phyloP scores from a whole-genome alignment of 768 basidiomycete genomes.

The Termitomyces sp. region DNA sequence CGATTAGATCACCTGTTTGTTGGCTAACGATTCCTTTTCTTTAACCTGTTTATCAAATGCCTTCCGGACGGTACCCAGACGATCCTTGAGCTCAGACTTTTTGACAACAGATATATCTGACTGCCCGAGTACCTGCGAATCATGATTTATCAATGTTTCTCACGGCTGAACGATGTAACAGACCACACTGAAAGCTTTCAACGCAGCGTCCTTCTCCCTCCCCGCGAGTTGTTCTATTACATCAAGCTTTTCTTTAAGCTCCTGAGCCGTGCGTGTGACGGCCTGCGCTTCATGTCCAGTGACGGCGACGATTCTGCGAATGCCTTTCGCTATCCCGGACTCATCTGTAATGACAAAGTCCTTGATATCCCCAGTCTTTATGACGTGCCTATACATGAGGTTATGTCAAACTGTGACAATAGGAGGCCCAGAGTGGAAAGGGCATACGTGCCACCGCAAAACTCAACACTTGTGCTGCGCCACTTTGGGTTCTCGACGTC shows the following conservation, averaged over 20 bases:
- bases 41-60: conserved; percentile 83
- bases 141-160: background rate
- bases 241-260: conserved; percentile 61
- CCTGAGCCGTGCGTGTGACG: conserved; percentile 66
- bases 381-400: conserved; percentile 69
- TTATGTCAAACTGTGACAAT: background rate
- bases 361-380: conserved; percentile 96
- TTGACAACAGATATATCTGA: conserved; percentile 84
- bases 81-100: conserved; percentile 79
- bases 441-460: conserved; percentile 96
- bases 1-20: conserved; percentile 64
- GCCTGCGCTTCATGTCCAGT: conserved; percentile 93
- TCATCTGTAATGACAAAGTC: conserved; percentile 94
- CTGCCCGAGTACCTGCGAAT: conserved; percentile 79
- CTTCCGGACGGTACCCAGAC: conserved; percentile 69
- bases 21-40: conserved; percentile 72
- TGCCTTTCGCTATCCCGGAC: conserved; percentile 97
- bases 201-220: conserved; percentile 82
- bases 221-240: conserved; percentile 58
- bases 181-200: conserved; percentile 81
- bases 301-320: conserved; percentile 90
- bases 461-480: conserved; percentile 90
- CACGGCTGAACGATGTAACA: conserved; percentile 23
- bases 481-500: conserved; percentile 91
- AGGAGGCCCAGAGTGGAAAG: background rate